Conservation (phyloP, 2,329 filamentous ascomycete species). For the Zalaria sp. region DNA sequence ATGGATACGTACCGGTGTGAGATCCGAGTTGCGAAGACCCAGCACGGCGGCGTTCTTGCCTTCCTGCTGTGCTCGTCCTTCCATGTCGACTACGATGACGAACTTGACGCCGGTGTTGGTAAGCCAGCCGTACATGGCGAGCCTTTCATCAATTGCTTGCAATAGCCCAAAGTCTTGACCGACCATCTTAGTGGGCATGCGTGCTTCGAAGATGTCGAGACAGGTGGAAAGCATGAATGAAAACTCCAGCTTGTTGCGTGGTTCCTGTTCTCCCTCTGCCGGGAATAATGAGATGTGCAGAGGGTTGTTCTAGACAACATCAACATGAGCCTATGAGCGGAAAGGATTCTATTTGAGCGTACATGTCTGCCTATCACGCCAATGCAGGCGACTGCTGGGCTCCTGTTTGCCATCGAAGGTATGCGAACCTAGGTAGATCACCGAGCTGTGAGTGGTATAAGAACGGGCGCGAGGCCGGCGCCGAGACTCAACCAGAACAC, state of each 20-base stretch:
- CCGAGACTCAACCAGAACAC: too few species aligned
- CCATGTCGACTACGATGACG: slow-evolving; percentile 81
- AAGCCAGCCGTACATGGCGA: slow-evolving; percentile 90
- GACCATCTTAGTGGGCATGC: slow-evolving; percentile 55
- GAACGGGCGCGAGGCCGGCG: too few species aligned
- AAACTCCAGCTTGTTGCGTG: slow-evolving; percentile 72
- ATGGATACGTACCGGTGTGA: slow-evolving; percentile 55
- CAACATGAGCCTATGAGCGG: not conserved
- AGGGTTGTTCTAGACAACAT: slow-evolving; percentile 64
- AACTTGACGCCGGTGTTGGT: slow-evolving; percentile 92
- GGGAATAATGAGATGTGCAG: slow-evolving; percentile 87
- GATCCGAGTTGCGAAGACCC: slow-evolving; percentile 70
- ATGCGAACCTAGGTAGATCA: too few species aligned
- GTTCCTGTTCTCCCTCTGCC: slow-evolving; percentile 37
- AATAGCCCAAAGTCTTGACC: slow-evolving; percentile 84
- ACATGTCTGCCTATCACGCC: slow-evolving; percentile 90
- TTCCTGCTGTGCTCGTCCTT: slow-evolving; percentile 41
- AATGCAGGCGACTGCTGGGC: slow-evolving; percentile 75
- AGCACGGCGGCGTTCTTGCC: slow-evolving; percentile 31
- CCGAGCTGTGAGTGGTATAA: too few species aligned
- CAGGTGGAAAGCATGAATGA: slow-evolving; percentile 81
- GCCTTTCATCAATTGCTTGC: slow-evolving; percentile 83
- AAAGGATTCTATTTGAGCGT: slow-evolving; percentile 14
- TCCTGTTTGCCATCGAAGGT: slow-evolving; percentile 31
- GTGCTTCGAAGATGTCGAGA: slow-evolving; percentile 86